Base-by-base conservation (phyloP, 768 basidiomycete species). In the Dioszegia hungarica region DNA sequence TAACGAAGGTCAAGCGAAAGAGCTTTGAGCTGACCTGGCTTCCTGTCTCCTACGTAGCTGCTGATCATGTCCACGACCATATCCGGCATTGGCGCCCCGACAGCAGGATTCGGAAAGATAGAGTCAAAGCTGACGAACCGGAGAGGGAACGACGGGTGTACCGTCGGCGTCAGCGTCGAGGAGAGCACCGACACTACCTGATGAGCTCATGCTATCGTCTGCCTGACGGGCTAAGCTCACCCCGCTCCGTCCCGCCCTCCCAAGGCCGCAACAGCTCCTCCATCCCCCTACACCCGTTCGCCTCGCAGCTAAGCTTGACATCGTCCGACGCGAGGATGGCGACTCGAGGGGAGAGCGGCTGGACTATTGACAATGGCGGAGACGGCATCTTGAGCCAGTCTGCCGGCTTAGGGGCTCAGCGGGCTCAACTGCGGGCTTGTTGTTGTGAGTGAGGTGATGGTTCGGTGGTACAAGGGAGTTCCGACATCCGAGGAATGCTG, bases 241-340 rank as follows among this genome's bases (percentile, higher is more conserved):
- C 75, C 52, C 69, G 53, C 61, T 76, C 75, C 2, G 72, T 64
- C 2, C 56, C 51, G 17, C 68, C 62, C 51, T 76, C 71, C 75
- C 75, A 76, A 33, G 75, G 75, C 39, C 68, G 60, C 37, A 76
- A 59, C 12, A 76, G 58, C 58, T 76, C 73, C 22, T 76, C 75
- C 34, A 76, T 53, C 3, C 73, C 70, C 31, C 62, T 60, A 57
- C 71, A 73, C 11, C 75, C 75, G 54, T 76, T 76, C 12, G 66
- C 59, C 57, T 66, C 69, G 59, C 75, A 76, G 10, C 67, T 62
- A 5, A 57, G 29, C 11, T 63, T 48, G 3, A 76, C 75, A 59
- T 74, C 64, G 43, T 73, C 64, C n/a, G 73, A 67, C 20, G 71
- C 52, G 48, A 76, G 63, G 19, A 74, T 63, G 10, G 69, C 73